Base-by-base conservation (phyloP, 2,329 filamentous ascomycete species). In the Verticillium zaregamsianum region DNA sequence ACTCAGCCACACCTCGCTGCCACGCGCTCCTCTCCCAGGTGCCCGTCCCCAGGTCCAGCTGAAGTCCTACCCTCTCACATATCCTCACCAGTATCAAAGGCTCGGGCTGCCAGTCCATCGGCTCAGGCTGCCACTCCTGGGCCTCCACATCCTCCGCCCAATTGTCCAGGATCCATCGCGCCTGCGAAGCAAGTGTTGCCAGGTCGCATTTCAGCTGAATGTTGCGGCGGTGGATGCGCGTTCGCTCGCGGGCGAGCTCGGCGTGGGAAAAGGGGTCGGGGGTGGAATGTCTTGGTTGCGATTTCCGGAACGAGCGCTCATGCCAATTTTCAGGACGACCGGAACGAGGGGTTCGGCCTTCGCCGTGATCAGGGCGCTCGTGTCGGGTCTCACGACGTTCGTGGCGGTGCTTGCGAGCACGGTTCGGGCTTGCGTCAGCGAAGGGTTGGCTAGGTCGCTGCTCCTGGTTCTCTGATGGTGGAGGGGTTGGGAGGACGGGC, bases 31-130 rank as follows among this genome's bases (percentile, higher is more conserved):
- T 23, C 45, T 52, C 45, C 45, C 45, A 52, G 3, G n/a, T 52
- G 9, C 45, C 45, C n/a, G 45, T 52, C 45, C 45, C 45, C 9
- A 52, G 45, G 8, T 25, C n/a, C n/a, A 52, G 45, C 1, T 20
- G n/a, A 5, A 23, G 20, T 12, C 20, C 45, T 11, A 12, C 9
- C 45, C 20, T 20, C 20, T 52, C 45, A 23, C 45, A 52, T 11
- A 52, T 52, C n/a, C 62, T 65, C 55, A 67, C 65, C 58, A 64
- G 54, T 17, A 64, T 62, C 60, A 62, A 62, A 15, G 65, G 63
- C 55, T 69, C 68, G 2, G 66, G 68, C 58, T 69, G 67, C 61
- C 69, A 70, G 37, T 70, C 68, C 69, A 70, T 70, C 15, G 66
- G 64, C 35, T 70, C 69, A 8, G 66, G 61, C 9, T 63, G 63